Evolutionary conservation across 441 rosid genomes (phyloP).

Genomic region (Corymbia calophylla): DNA sequence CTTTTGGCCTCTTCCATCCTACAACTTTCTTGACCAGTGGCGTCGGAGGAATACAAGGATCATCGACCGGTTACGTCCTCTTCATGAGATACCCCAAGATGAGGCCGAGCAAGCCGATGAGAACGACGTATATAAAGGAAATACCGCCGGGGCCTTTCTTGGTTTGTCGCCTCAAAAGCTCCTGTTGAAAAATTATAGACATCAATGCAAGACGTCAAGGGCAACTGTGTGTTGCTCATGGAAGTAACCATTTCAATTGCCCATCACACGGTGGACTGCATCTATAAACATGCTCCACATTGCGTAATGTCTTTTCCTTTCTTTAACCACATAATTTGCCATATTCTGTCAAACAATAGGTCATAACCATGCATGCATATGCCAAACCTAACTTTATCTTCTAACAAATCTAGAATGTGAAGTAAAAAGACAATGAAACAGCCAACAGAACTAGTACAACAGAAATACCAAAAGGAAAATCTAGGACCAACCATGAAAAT

Average conservation of each 20-base stretch:
- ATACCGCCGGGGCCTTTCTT: slow-evolving; percentile 31
- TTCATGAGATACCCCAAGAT: slow-evolving; percentile 59
- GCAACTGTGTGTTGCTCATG: not conserved
- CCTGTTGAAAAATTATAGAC: slow-evolving; percentile 29
- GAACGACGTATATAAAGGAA: slow-evolving; percentile 25
- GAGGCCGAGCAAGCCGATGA: slow-evolving; percentile 51
- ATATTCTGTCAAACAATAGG: not conserved
- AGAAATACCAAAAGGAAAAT: not conserved
- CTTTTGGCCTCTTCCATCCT: not conserved
- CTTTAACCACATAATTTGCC: not conserved
- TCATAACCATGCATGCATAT: not conserved
- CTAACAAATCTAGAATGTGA: not conserved
- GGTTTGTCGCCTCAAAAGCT: slow-evolving; percentile 29
- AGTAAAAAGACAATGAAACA: not conserved
- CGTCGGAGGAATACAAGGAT: not conserved
- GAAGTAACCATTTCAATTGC: not conserved
- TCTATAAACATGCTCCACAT: not conserved
- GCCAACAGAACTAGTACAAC: not conserved
- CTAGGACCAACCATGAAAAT: not conserved
- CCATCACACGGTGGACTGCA: not conserved
- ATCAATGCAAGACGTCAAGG: not conserved
- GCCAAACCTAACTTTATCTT: not conserved
- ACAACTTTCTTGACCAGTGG: not conserved
- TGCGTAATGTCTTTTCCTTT: not conserved
- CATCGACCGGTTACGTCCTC: slow-evolving; percentile 19